A percentile compares a stretch with the other conserved stretches of the same genome.
Conservation (phyloP, 192 early-diverging fungal species). For the Backusella circina region DNA sequence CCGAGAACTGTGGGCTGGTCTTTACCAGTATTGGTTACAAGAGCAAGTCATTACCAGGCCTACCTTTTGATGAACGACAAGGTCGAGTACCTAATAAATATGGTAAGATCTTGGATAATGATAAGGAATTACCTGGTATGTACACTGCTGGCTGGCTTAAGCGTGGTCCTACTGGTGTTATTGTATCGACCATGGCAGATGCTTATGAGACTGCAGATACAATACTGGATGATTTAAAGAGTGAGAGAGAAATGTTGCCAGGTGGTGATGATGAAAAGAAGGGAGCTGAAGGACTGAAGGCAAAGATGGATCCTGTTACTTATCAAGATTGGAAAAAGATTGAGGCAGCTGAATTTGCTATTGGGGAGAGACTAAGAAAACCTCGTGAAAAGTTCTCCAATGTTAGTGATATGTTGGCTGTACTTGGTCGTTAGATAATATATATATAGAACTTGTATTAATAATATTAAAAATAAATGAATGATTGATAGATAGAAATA, state of each 20-base stretch:
- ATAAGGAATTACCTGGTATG: constrained; percentile 52
- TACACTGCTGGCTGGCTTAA: constrained; percentile 97
- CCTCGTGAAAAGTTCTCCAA: constrained; percentile 77
- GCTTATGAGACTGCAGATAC: constrained; percentile 87
- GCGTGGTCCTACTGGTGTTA: constrained; percentile 88
- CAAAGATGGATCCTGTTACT: constrained; percentile 47
- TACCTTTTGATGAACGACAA: constrained; percentile 72
- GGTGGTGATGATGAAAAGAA: constrained; percentile 4
- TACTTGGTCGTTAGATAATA: neutral
- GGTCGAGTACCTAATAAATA: constrained; percentile 76
- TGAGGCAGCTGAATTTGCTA: constrained; percentile 67
- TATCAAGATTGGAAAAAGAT: constrained; percentile 83
- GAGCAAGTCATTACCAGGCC: constrained; percentile 58
- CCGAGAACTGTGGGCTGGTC: constrained; percentile 62
- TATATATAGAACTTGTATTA: neutral
- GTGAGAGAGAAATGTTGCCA: constrained; percentile 39
- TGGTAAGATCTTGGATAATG: constrained; percentile 50
- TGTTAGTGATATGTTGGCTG: constrained; percentile 57
- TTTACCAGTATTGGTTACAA: constrained; percentile 88
- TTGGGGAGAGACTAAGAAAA: constrained; percentile 64
- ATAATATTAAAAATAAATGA: too few species aligned
- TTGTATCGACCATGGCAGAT: constrained; percentile 93
- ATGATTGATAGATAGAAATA: too few species aligned
- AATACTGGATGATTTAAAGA: constrained; percentile 58
- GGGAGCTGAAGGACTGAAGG: constrained; percentile 28